These are phyloP conservation scores for Boletus reticuloceps DNA, from an alignment of 768 basidiomycete genomes.

Conservation along the genomic window DNA sequence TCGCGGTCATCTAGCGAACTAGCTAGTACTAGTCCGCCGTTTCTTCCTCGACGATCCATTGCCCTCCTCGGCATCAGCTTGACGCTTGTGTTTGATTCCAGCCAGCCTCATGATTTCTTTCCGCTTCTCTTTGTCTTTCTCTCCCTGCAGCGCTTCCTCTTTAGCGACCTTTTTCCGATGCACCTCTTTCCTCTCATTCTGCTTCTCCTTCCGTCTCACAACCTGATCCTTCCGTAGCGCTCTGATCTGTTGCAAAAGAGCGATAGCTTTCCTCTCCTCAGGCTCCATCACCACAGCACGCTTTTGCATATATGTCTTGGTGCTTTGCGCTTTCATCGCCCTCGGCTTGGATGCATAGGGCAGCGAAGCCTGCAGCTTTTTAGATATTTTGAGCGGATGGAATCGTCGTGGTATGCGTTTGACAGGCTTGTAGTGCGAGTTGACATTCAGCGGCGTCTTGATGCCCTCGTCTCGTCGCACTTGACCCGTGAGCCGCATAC, in stretches of 20 bases:
- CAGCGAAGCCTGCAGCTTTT: constrained; percentile 84
- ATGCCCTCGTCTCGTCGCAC: constrained; percentile 83
- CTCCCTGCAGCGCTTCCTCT: constrained; percentile 55
- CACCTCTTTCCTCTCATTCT: constrained; percentile 69
- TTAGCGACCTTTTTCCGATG: constrained; percentile 73
- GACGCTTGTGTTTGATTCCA: constrained; percentile 71
- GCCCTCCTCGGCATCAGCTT: constrained; percentile 59
- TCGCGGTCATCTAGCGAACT: no score
- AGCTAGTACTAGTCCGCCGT: constrained; percentile 39
- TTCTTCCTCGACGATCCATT: constrained; percentile 42
- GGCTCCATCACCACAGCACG: constrained; percentile 94
- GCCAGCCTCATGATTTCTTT: constrained; percentile 72
- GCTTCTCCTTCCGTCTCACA: constrained; percentile 75
- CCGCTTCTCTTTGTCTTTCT: constrained; percentile 74
- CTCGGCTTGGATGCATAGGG: constrained; percentile 95
- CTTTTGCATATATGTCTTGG: constrained; percentile 87
- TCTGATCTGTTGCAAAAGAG: constrained; percentile 89
- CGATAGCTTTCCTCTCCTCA: constrained; percentile 90
- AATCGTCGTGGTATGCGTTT: constrained; percentile 81
- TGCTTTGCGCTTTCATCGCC: constrained; percentile 68
- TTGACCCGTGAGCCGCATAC: constrained; percentile 95
- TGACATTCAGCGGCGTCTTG: constrained; percentile 75
- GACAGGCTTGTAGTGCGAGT: constrained; percentile 86
- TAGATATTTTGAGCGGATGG: constrained; percentile 85
- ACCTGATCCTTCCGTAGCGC: constrained; percentile 90